Percentiles rank a stretch among this genome's conserved stretches.
Evolutionary conservation across 2,329 filamentous ascomycete species (phyloP).

Genomic region (Paracoccidioides lutzii): DNA sequence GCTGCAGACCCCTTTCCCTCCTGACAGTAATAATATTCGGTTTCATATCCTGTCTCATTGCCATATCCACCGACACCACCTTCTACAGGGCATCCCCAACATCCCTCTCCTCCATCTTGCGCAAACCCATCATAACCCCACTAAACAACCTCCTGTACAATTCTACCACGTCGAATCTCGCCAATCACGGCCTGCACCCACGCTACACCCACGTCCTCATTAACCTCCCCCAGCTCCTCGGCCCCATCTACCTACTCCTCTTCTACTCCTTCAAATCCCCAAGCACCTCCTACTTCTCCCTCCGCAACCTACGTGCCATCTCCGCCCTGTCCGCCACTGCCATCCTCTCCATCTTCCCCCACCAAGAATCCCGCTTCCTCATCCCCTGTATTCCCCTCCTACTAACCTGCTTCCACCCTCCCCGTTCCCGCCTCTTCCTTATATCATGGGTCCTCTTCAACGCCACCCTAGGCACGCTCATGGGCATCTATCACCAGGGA

Average conservation of each 20-base stretch:
- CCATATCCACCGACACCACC: constrained; percentile 69
- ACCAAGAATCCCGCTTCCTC: constrained; percentile 42
- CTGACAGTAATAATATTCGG: constrained; percentile 52
- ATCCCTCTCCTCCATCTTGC: constrained; percentile 31
- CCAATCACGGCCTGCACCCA: constrained; percentile 62
- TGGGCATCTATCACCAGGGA: constrained; percentile 43
- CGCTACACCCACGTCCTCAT: constrained; percentile 63
- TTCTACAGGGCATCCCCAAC: constrained; percentile 49
- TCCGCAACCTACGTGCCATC: constrained; percentile 29
- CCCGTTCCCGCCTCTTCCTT: constrained; percentile 30
- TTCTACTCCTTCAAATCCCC: constrained; percentile 31
- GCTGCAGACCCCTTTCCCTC: constrained; percentile 43
- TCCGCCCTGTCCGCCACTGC: constrained; percentile 33
- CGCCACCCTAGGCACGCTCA: constrained; percentile 33
- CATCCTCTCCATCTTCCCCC: constrained; percentile 35
- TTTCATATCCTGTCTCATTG: constrained; percentile 54
- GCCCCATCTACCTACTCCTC: constrained; percentile 50
- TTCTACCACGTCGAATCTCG: constrained; percentile 54
- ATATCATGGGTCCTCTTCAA: constrained; percentile 38
- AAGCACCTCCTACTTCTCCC: constrained; percentile 19
- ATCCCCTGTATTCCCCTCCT: constrained; percentile 40
- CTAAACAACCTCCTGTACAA: constrained; percentile 71
- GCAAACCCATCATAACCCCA: constrained; percentile 56
- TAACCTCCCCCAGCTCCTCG: constrained; percentile 60
- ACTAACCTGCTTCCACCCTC: constrained; percentile 35